phyloP scores from a whole-genome alignment of 192 early-diverging fungal genomes.

The Lobosporangium transversale region DNA sequence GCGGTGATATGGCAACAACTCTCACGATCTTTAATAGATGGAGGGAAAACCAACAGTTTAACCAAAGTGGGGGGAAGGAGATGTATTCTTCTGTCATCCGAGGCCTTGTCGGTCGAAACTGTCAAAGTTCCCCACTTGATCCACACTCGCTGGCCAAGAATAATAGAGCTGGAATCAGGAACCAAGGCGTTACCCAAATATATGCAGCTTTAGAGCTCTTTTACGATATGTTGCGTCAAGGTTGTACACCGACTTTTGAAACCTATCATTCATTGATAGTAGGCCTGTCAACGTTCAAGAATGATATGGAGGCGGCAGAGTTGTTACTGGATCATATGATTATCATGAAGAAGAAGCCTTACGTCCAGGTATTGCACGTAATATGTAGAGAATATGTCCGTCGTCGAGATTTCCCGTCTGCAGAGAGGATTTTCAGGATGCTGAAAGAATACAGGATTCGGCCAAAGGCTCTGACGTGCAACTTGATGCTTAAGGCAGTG shows the following conservation, averaged over 20 bases:
- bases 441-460: slow-evolving; percentile 33
- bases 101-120: slow-evolving; percentile 33
- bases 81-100: slow-evolving; percentile 49
- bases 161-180: slow-evolving; percentile 11
- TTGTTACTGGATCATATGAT: slow-evolving; percentile 48
- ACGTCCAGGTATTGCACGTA: slow-evolving; percentile 43
- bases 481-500: slow-evolving; percentile 32
- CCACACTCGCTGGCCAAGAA: slow-evolving; percentile 2
- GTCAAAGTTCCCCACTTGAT: slow-evolving; percentile 3
- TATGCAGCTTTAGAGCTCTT: slow-evolving; percentile 42
- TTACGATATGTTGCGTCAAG: slow-evolving; percentile 34
- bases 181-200: slow-evolving; percentile 22
- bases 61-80: slow-evolving; percentile 32
- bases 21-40: slow-evolving; percentile 17
- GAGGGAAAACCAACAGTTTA: background rate
- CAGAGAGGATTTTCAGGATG: slow-evolving; percentile 45
- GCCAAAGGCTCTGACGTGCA: slow-evolving; percentile 37
- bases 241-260: slow-evolving; percentile 34
- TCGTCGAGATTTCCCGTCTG: slow-evolving; percentile 12
- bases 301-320: slow-evolving; percentile 50
- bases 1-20: slow-evolving; percentile 31
- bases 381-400: slow-evolving; percentile 45
- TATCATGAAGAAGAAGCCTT: slow-evolving; percentile 27
- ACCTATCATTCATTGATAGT: slow-evolving; percentile 43
- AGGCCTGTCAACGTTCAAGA: slow-evolving; percentile 38